Base-by-base conservation (phyloP, 2,329 filamentous ascomycete genomes). In the Xylariaceae sp. region DNA sequence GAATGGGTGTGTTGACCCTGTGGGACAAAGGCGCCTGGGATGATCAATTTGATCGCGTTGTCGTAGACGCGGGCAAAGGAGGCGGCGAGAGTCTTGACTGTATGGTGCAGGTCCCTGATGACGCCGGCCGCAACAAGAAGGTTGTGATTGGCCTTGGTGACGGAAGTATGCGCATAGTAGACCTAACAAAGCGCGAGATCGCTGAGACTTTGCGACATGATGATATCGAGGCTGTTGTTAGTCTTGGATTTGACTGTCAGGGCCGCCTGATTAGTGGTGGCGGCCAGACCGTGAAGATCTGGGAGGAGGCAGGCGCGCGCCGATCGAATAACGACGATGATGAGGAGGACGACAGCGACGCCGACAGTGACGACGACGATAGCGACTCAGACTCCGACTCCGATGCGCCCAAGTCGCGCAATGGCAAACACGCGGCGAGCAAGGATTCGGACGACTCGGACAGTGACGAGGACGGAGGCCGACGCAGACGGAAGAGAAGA, bases 1-100 rank as follows among this genome's bases (percentile, higher is more conserved):
- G 85, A 15, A 88, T 84, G 48, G 94, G 94, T 2, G 85, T 97
- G 1, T 73, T 97, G 63, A 97, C 92, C 3, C 77, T 97, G 5
- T 99, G 94, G 92, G 93, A 99, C 73, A 88, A 88, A 66, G 93
- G 93, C 0, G 85, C 89, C 0, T 97, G 94, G 93, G 92, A 96
- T 69, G 93, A 97, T 72, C 91, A 96, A 72, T 90, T 95, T 67
- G 92, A 96, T 75, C 84, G 92, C 55, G 89, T 97, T 68, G 85
- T 89, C 53, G 85, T 97, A 7, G 87, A 91, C 65, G 75, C 79
- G 8, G 82, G 80, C 15, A 80, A 76, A 66, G 76, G 74, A 17
- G 88, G 85, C 7, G 90, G 84, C 50, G 92, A 95, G 73, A 90
- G 89, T 61, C 76, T 97, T 48, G 93, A 97, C 69, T 82, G 86